These are phyloP conservation scores for Huntiella savannae DNA, from an alignment of 2,329 filamentous ascomycete species.

Conservation along the genomic window DNA sequence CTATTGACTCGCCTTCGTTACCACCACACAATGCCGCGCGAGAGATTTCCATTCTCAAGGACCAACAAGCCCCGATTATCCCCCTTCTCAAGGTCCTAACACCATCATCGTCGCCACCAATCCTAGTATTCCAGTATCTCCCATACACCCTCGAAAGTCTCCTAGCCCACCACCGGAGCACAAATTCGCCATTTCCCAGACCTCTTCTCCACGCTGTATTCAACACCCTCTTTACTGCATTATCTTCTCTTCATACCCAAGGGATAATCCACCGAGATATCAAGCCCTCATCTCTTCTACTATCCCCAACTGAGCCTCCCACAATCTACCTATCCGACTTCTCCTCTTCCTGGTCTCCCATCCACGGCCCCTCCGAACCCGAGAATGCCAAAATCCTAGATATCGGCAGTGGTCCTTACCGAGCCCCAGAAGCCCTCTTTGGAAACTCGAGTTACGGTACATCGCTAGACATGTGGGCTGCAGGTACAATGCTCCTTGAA, in stretches of 20 bases:
- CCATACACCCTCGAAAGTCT: slow-evolving; percentile 52
- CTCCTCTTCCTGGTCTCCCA: slow-evolving; percentile 65
- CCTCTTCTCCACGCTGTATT: slow-evolving; percentile 27
- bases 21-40: slow-evolving; percentile 68
- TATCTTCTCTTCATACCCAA: slow-evolving; percentile 50
- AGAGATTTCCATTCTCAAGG: slow-evolving; percentile 55
- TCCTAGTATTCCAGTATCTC: slow-evolving; percentile 74
- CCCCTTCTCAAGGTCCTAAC: slow-evolving; percentile 54
- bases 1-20: slow-evolving; percentile 56
- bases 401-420: slow-evolving; percentile 81
- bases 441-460: slow-evolving; percentile 55
- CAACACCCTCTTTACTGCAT: slow-evolving; percentile 47
- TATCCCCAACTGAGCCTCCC: slow-evolving; percentile 51
- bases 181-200: slow-evolving; percentile 11
- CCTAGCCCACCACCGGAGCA: slow-evolving; percentile 24
- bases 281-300: slow-evolving; percentile 77
- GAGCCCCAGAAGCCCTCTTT: slow-evolving; percentile 79
- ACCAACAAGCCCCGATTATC: slow-evolving; percentile 35
- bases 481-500: slow-evolving; percentile 71
- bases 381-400: slow-evolving; percentile 64
- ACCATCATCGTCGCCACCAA: slow-evolving; percentile 49
- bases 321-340: slow-evolving; percentile 59
- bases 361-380: slow-evolving; percentile 35
- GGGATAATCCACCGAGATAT: slow-evolving; percentile 84
- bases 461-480: slow-evolving; percentile 73